A percentile compares a stretch with the other conserved stretches of the same genome.
Conservation (phyloP, 768 basidiomycete species). For the Mycena pura region DNA sequence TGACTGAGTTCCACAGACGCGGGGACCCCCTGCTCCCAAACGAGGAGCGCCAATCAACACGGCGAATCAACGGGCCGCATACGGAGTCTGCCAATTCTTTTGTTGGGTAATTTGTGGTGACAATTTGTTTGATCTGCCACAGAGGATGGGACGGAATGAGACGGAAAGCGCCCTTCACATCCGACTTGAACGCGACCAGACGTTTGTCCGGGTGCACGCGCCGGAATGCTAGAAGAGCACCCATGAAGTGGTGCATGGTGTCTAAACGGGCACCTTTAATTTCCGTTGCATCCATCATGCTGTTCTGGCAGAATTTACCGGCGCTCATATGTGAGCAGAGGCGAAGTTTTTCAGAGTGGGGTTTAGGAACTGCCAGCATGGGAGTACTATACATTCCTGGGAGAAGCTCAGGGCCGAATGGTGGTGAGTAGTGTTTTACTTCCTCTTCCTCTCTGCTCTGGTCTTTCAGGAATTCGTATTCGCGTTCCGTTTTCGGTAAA, state of each 20-base stretch:
- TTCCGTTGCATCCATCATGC: conserved; percentile 23
- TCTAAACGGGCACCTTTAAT: conserved; percentile 25
- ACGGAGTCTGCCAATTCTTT: no score
- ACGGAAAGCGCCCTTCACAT: conserved; percentile 44
- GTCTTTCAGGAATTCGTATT: conserved; percentile 25
- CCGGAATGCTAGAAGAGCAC: not conserved
- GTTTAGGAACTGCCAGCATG: conserved; percentile 42
- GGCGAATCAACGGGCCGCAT: conserved; percentile 40
- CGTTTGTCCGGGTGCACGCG: not conserved
- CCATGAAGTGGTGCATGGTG: conserved; percentile 20
- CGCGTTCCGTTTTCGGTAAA: no score
- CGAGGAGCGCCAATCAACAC: conserved; percentile 32
- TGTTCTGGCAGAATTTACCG: conserved; percentile 35
- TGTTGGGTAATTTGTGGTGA: no score
- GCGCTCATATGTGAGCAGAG: conserved; percentile 47
- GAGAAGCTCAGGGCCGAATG: conserved; percentile 35
- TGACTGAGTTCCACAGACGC: conserved; percentile 38
- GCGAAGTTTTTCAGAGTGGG: conserved; percentile 33
- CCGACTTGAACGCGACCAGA: conserved; percentile 48
- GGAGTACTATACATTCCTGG: conserved; percentile 45
- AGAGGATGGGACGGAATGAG: conserved; percentile 43
- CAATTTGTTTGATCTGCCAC: no score
- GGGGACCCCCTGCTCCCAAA: conserved; percentile 34
- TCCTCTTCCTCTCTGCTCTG: conserved; percentile 30
- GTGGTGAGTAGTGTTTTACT: conserved; percentile 20